Conservation (phyloP, 345 rosid genomes). For the Lepidium didymum region DNA sequence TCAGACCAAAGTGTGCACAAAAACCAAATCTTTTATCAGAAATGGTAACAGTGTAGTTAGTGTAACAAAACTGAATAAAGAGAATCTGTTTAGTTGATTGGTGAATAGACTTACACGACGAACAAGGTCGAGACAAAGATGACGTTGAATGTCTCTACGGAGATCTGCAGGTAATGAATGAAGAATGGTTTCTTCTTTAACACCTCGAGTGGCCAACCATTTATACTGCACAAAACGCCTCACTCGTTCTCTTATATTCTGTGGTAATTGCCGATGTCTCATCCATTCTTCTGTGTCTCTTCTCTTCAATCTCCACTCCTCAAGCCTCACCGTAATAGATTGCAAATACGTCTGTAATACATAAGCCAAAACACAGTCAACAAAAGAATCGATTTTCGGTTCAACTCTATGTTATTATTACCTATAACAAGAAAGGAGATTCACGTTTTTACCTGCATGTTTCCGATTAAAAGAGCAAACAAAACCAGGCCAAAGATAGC, state of each 20-base stretch:
- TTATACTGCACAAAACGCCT: constrained; percentile 57
- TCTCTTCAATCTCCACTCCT: constrained; percentile 67
- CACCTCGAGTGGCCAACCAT: constrained; percentile 76
- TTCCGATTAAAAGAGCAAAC: constrained; percentile 59
- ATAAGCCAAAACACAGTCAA: neutral
- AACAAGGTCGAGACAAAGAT: constrained; percentile 77
- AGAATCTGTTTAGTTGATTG: neutral
- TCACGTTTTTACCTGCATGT: constrained; percentile 47
- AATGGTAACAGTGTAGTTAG: neutral
- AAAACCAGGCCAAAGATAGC: constrained; percentile 56
- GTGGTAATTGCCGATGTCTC: constrained; percentile 61
- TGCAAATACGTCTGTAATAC: constrained; percentile 57
- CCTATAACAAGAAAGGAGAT: neutral
- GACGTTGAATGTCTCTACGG: constrained; percentile 65
- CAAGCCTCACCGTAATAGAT: constrained; percentile 62
- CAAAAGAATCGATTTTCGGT: neutral
- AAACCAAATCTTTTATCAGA: neutral
- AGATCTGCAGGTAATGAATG: constrained; percentile 62
- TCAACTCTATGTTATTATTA: constrained; percentile 16
- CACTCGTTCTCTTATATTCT: constrained; percentile 40
- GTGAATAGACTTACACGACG: constrained; percentile 49
- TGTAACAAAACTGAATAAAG: neutral
- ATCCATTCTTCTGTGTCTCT: constrained; percentile 76
- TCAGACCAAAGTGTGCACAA: neutral
- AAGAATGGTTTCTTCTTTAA: constrained; percentile 63